Evolutionary conservation across 1,284 basidiomycete genomes (phyloP), one percentile per base, ranked within the genome.

Genomic region (Sanghuangporus weigelae): DNA sequence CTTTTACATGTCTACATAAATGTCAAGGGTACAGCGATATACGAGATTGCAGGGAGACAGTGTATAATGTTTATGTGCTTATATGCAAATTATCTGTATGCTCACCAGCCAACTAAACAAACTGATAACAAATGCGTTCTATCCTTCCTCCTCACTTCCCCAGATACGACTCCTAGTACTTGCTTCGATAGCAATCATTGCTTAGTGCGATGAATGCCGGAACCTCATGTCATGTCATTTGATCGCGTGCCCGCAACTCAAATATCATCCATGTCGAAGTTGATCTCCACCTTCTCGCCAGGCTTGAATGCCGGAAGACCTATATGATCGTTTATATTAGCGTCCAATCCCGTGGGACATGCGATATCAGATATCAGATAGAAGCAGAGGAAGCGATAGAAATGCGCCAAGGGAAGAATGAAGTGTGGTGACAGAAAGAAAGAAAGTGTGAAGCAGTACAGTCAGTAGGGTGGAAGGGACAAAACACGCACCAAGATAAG

Each of bases 291-390:
- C 80, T 97, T 96, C 80, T 98, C 94, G 61, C 97, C 97, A 0
- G 97, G 96, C 77, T 97, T 93, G 80, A 99, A 99, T 3, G 96
- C 94, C 57, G 97, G 97, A 53, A 99, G 83, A 68, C 96, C 95
- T 82, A 63, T 12, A 8, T 19, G 38, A 46, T n/a, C 21, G 8
- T 39, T 12, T 8, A 35, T 16, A 40, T 42, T 39, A 21, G 16
- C 16, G n/a, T 36, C 7, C 19, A 40, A 19, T 8, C 36, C 51
- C 48, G 11, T 49, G 35, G 12, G 36, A 6, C 23, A 53, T 23
- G 2, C 14, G 21, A 53, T 51, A 51, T 51, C 49, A 51, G 49
- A 51, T 51, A 51, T 26, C 26, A 51, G 49, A 51, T 51, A 51
- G 49, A 26, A 40, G 19, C 10, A 42, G 23, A 48, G 23, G 14